These are phyloP conservation scores for Nicotiana undulata DNA, from an alignment of 257 asterid species.

Conservation along the genomic window DNA sequence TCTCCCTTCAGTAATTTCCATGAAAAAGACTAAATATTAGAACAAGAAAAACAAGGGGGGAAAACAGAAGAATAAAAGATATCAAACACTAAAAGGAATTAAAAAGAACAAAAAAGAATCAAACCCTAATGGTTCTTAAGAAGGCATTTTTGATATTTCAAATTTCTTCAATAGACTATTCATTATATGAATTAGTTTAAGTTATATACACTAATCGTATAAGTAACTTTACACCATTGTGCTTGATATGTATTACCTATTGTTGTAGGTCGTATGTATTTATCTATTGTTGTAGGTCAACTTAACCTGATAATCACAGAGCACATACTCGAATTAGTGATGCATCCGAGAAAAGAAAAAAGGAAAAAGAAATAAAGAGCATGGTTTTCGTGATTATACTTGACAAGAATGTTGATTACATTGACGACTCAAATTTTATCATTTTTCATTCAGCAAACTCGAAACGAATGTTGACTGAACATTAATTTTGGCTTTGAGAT, in stretches of 20 bases:
- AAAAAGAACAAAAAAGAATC: background rate
- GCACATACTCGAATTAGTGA: background rate
- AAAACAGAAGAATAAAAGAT: background rate
- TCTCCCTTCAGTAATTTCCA: slow-evolving; percentile 47
- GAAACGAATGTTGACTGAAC: too few species aligned
- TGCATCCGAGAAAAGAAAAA: too few species aligned
- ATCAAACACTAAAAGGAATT: background rate
- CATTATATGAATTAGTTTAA: background rate
- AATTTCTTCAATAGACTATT: background rate
- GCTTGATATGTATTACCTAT: background rate
- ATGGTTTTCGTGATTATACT: too few species aligned
- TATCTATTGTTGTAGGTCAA: background rate
- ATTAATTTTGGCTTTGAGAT: too few species aligned
- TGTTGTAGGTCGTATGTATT: background rate
- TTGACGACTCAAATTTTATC: too few species aligned
- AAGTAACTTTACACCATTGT: background rate
- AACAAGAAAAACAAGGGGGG: background rate
- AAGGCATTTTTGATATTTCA: background rate
- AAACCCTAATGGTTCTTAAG: background rate
- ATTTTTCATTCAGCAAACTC: too few species aligned
- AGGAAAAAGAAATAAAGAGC: too few species aligned
- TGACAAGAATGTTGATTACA: too few species aligned
- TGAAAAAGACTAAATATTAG: background rate
- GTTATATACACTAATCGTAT: background rate
- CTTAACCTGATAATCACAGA: background rate